Percentiles rank a stretch among this genome's conserved stretches.
phyloP scores from a whole-genome alignment of 2,329 filamentous ascomycete species.

The Neonectria faginata region DNA sequence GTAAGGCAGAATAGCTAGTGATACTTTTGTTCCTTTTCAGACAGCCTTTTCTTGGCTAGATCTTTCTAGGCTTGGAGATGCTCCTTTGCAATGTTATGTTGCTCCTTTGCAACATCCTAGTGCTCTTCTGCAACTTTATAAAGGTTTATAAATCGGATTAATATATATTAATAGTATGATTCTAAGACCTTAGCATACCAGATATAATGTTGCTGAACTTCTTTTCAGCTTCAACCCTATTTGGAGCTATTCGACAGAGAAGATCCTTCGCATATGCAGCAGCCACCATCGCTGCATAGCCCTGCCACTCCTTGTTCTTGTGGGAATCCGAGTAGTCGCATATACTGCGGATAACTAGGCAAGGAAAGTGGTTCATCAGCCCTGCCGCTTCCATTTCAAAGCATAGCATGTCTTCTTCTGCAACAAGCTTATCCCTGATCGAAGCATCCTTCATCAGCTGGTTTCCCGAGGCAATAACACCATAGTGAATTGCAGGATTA shows the following conservation, averaged over 20 bases:
- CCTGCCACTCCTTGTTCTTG: no score
- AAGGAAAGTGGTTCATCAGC: no score
- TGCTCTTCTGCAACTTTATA: no score
- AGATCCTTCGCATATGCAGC: no score
- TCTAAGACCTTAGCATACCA: no score
- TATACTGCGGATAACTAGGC: no score
- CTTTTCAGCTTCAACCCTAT: neutral
- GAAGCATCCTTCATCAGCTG: neutral
- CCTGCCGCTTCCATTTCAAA: no score
- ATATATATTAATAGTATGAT: neutral
- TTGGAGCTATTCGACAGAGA: neutral
- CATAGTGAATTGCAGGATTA: neutral
- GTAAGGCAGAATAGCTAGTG: conserved; percentile 33
- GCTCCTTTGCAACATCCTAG: no score
- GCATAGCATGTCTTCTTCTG: no score
- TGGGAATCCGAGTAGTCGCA: no score
- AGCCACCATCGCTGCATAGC: no score
- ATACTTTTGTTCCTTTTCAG: conserved; percentile 20
- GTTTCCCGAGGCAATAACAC: neutral
- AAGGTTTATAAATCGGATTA: neutral
- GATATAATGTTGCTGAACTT: no score
- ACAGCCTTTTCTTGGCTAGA: conserved; percentile 10
- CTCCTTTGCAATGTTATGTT: neutral
- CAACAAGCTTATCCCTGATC: neutral
- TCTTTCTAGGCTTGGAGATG: conserved; percentile 19